Evolutionary conservation across 805 yeast species (phyloP).

Genomic region (Candida coquimbonensis): DNA sequence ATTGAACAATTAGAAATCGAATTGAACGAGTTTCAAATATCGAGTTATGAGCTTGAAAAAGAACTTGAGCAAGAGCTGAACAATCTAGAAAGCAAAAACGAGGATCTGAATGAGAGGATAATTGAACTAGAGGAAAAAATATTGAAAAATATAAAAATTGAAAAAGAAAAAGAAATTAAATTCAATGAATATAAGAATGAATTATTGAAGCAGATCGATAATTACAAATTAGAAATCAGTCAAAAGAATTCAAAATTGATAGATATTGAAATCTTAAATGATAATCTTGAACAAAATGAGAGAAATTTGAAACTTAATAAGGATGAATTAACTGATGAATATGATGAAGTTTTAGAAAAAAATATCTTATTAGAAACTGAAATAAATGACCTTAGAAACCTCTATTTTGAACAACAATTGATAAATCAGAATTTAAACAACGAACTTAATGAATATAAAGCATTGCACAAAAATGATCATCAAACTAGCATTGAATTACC

Average conservation of each 20-base stretch:
- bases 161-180: slow-evolving; percentile 23
- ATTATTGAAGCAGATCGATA: slow-evolving; percentile 13
- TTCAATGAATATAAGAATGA: slow-evolving; percentile 17
- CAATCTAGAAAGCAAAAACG: slow-evolving; percentile 25
- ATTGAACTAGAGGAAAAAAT: slow-evolving; percentile 7
- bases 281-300: slow-evolving; percentile 36
- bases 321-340: slow-evolving; percentile 28
- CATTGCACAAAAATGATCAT: neutral
- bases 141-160: slow-evolving; percentile 13
- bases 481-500: slow-evolving; percentile 6
- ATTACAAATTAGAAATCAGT: slow-evolving; percentile 25
- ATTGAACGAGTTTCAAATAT: slow-evolving; percentile 34
- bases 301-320: slow-evolving; percentile 28
- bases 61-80: slow-evolving; percentile 37
- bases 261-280: slow-evolving; percentile 37
- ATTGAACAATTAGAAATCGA: slow-evolving; percentile 35
- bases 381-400: slow-evolving; percentile 23
- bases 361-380: slow-evolving; percentile 35
- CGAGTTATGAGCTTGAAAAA: slow-evolving; percentile 37
- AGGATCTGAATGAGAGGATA: slow-evolving; percentile 14
- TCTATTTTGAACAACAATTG: slow-evolving; percentile 20
- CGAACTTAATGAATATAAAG: slow-evolving; percentile 15
- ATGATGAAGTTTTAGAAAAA: slow-evolving; percentile 30
- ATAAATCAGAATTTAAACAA: slow-evolving; percentile 23
- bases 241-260: slow-evolving; percentile 26